Evolutionary conservation across 2,329 filamentous ascomycete genomes (phyloP).

Genomic region (Ophiognomonia clavigignenti-juglandacearum): DNA sequence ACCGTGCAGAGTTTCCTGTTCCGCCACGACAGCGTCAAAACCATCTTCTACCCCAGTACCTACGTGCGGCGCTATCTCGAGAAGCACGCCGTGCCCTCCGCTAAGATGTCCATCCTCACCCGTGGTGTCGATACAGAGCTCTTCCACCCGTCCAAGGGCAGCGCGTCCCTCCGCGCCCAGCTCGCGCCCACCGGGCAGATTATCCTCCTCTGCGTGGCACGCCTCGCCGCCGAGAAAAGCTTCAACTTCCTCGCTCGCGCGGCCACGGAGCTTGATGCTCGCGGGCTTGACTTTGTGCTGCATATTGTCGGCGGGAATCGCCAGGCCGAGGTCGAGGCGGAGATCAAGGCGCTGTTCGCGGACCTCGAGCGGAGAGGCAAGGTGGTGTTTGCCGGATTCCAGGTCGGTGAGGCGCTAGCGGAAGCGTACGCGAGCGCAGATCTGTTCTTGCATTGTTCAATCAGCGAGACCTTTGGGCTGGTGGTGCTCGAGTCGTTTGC

Average conservation of each 20-base stretch:
- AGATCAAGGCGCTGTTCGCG: slow-evolving; percentile 57
- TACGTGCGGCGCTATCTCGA: slow-evolving; percentile 60
- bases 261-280: slow-evolving; percentile 47
- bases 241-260: slow-evolving; percentile 62
- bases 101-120: slow-evolving; percentile 57
- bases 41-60: slow-evolving; percentile 64
- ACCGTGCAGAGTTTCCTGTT: slow-evolving; percentile 64
- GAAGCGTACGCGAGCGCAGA: slow-evolving; percentile 63
- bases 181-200: slow-evolving; percentile 59
- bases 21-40: slow-evolving; percentile 54
- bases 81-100: slow-evolving; percentile 46
- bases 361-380: slow-evolving; percentile 41
- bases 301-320: slow-evolving; percentile 65
- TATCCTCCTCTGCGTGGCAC: slow-evolving; percentile 61
- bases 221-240: slow-evolving; percentile 66
- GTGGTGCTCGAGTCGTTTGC: slow-evolving; percentile 70
- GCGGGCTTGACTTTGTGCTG: slow-evolving; percentile 56
- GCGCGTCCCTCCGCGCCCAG: slow-evolving; percentile 43
- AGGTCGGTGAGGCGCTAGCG: slow-evolving; percentile 56
- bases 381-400: slow-evolving; percentile 64
- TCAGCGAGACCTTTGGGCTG: slow-evolving; percentile 68
- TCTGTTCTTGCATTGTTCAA: slow-evolving; percentile 66
- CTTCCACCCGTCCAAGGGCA: slow-evolving; percentile 52
- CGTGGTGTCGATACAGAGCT: slow-evolving; percentile 60
- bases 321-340: slow-evolving; percentile 56